Evolutionary conservation across 768 basidiomycete genomes (phyloP), one percentile per base, ranked within the genome.

Genomic region (Lentinula aciculospora): DNA sequence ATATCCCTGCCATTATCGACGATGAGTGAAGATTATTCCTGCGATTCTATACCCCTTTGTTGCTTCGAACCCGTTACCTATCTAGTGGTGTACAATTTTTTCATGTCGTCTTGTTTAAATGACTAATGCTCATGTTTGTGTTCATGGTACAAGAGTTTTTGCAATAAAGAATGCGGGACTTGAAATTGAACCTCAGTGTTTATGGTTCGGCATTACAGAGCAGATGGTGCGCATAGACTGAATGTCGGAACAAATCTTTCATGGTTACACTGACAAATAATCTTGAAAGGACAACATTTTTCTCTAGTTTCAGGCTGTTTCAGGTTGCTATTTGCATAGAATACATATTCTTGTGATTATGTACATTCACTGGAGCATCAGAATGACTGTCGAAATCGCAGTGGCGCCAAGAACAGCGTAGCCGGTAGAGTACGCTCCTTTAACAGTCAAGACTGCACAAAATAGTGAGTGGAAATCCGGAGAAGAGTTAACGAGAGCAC

Each of bases 1-100:
- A 93, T 65, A 85, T 94, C 53, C 92, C 92, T 42, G 88, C 86
- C 1, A 81, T 89, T 37, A 77, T 88, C 45, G 83, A 86, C 42
- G 87, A 85, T 56, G 71, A 70, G 46, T 67, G 65, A 53, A 7
- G 19, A n/a, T 21, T 9, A 44, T 44, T 21, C n/a, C 29, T 47
- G 5, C 29, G n/a, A 9, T 42, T n/a, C 17, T 12, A 42, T 17
- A 42, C 40, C 32, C 32, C n/a, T 42, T 17, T 13, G 1, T 21
- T 42, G 40, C 40, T 42, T 42, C 40, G n/a, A 13, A n/a, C 32
- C 32, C 32, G 32, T 34, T 34, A 34, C 32, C 32, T n/a, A 12
- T 39, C 40, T 19, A n/a, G 3, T 39, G 17, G 37, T 39, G 12
- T 17, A 39, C 12, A 15, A 17, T 39, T 17, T 17, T 17, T 39